Conservation (phyloP, 768 basidiomycete species). For the Hydnum rufescens region DNA sequence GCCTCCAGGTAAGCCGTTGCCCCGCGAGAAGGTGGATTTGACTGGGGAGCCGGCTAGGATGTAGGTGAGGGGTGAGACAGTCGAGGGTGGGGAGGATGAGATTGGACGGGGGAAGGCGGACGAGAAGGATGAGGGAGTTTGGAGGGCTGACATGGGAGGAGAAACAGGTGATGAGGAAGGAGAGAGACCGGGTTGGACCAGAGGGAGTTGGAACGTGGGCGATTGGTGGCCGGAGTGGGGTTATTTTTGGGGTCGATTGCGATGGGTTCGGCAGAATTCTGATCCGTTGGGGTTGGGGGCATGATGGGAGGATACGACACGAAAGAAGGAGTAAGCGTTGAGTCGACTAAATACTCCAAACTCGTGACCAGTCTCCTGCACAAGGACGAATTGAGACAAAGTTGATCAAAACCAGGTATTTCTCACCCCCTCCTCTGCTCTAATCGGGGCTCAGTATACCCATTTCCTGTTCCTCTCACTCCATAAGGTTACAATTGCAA, state of each 20-base stretch:
- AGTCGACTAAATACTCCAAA: no score
- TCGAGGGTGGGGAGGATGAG: not conserved
- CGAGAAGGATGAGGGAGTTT: not conserved
- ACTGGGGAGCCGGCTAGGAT: not conserved
- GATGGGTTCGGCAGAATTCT: not conserved
- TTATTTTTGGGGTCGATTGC: not conserved
- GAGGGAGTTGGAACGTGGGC: not conserved
- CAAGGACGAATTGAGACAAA: no score
- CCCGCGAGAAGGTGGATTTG: not conserved
- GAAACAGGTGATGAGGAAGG: not conserved
- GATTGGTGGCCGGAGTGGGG: not conserved
- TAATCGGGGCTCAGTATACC: no score
- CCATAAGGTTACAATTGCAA: no score
- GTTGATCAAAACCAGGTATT: no score
- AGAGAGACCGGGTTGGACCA: slow-evolving; percentile 1
- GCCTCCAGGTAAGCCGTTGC: not conserved
- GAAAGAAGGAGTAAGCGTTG: not conserved
- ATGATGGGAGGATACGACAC: not conserved
- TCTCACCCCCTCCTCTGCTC: no score
- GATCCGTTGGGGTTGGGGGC: not conserved
- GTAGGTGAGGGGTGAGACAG: slow-evolving; percentile 1
- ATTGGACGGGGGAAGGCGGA: not conserved
- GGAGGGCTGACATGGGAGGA: not conserved
- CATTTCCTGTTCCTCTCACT: no score
- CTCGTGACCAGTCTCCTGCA: no score